Evolutionary conservation across 352 stramenopile species (phyloP), one percentile per base, ranked within the genome.

Genomic region (Phytophthora europaea): DNA sequence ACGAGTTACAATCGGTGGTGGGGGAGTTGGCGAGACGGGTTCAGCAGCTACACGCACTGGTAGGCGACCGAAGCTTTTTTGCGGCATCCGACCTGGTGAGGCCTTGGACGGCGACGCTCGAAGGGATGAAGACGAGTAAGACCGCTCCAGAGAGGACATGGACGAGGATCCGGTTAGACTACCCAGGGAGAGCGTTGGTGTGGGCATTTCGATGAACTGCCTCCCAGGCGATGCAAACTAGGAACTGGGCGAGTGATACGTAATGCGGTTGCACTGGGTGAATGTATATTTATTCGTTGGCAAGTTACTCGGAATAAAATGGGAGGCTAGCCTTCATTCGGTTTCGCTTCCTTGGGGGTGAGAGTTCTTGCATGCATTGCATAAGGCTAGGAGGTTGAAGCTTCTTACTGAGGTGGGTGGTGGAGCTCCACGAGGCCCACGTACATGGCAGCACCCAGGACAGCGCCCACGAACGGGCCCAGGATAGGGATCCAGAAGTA

Each of bases 401-500:
- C 15, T 28, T 20, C 16, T 33, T 70, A 90, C 65, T 80, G 85
- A 6, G 73, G 53, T 12, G 83, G 84, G 76, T 94, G 86, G 75
- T 94, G 83, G 36, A 76, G 69, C 61, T 84, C 70, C 8, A 94
- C 84, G 47, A 93, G 74, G 64, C 88, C 78, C 6, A 81, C 88
- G 75, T 95, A 95, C 15, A 79, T 82, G 59, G 83, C 85, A 26
- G 80, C 83, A 33, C 89, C 87, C 15, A 91, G 58, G 20, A 91
- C 74, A 0, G 75, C 87, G 15, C 88, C 88, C 23, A 93, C 76
- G 68, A 95, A 88, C 47, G 88, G 88, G 1, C 86, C 88, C 18
- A 94, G 61, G 66, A 90, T 80, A 8, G 86, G 86, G 45, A 94
- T 85, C 86, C 82, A 93, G 72, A 95, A 95, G 79, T 94, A 95